Conservation (phyloP, 2,329 filamentous ascomycete genomes). For the Ceratocystis albifundus region DNA sequence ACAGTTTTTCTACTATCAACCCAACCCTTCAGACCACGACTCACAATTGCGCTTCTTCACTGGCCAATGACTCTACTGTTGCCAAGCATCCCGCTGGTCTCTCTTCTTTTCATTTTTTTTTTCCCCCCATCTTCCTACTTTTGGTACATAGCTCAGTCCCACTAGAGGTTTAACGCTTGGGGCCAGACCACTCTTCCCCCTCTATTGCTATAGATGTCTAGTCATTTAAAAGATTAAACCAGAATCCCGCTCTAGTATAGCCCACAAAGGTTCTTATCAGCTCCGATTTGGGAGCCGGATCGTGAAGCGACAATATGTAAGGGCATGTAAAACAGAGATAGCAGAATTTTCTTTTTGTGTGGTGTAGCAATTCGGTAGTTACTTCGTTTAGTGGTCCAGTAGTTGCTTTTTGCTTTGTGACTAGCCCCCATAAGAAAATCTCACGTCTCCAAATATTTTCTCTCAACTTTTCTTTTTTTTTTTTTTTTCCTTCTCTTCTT, state of each 20-base stretch:
- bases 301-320: neutral
- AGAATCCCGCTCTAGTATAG: neutral
- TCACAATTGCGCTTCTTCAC: neutral
- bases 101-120: neutral
- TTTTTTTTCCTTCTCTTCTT: constrained; percentile 5
- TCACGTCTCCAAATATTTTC: constrained; percentile 6
- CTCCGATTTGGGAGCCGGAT: neutral
- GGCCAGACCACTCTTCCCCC: neutral
- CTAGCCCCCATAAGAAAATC: constrained; percentile 4
- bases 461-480: neutral
- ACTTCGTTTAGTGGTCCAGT: constrained; percentile 1
- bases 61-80: neutral
- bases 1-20: neutral
- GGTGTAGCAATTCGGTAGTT: neutral
- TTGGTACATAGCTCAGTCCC: neutral
- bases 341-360: constrained; percentile 1
- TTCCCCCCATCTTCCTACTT: neutral
- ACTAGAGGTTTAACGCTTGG: neutral
- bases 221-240: constrained; percentile 6
- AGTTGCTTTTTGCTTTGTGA: neutral
- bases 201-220: neutral
- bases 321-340: neutral
- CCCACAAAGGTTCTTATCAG: constrained; percentile 12
- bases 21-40: neutral
- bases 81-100: neutral